These are phyloP conservation scores for Penicillium angulare DNA, from an alignment of 495 filamentous ascomycete species.

Conservation along the genomic window DNA sequence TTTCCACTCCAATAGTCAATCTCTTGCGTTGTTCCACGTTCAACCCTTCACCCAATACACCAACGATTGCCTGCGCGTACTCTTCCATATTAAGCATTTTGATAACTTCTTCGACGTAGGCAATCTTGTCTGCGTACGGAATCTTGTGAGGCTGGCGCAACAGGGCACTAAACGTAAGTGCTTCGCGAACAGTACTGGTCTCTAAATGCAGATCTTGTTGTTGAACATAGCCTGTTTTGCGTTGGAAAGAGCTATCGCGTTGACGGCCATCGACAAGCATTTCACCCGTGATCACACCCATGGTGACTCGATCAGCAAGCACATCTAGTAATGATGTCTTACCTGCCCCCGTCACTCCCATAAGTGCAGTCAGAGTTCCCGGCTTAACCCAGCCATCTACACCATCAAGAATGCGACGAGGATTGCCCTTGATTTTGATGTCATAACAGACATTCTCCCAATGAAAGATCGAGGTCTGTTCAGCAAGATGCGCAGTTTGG, in stretches of 20 bases:
- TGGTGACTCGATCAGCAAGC: constrained; percentile 45
- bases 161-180: constrained; percentile 79
- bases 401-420: constrained; percentile 59
- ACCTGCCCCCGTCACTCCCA: constrained; percentile 58
- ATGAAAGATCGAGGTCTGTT: constrained; percentile 70
- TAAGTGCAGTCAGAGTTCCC: constrained; percentile 63
- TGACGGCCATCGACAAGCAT: constrained; percentile 52
- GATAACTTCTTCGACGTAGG: constrained; percentile 89
- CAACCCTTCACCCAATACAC: constrained; percentile 79
- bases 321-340: constrained; percentile 55
- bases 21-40: constrained; percentile 87
- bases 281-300: constrained; percentile 49
- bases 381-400: constrained; percentile 67
- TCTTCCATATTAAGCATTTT: constrained; percentile 84
- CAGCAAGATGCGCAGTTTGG: constrained; percentile 31
- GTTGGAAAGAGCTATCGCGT: constrained; percentile 75
- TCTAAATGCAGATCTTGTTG: constrained; percentile 89
- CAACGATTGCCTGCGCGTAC: constrained; percentile 83
- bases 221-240: constrained; percentile 93
- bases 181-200: constrained; percentile 76
- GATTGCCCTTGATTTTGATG: constrained; percentile 58
- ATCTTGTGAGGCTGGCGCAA: constrained; percentile 76
- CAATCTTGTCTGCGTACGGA: constrained; percentile 70
- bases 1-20: constrained; percentile 80
- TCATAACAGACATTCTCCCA: constrained; percentile 74